Evolutionary conservation across 2,329 filamentous ascomycete genomes (phyloP), one percentile per base, ranked within the genome.

Genomic region (Venturiaceae sp.): DNA sequence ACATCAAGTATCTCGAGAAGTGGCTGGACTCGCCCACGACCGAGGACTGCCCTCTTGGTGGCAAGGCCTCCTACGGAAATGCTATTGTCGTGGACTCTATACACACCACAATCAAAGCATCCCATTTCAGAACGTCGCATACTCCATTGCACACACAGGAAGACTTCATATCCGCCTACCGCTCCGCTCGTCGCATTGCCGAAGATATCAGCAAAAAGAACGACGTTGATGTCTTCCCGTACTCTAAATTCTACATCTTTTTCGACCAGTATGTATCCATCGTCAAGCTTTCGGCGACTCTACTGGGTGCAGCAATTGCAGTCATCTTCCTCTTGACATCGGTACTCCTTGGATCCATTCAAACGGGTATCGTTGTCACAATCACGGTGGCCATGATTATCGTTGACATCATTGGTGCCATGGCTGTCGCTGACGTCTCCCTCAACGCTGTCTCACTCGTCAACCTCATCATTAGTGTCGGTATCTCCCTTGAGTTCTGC

Each of bases 181-280:
- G 87, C 5, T 84, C 92, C 1, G 94, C 94, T 3, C 88, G 92
- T 19, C 88, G 94, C 61, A 96, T 99, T 62, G 85, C 92, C 0
- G 75, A 84, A 13, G 86, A 88, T 30, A 85, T 99, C 55, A 86
- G 81, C 14, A 73, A 81, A 57, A 79, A 81, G 55, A 92, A 91
- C 4, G 82, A 85, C 5, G 83, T 89, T 23, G 85, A 94, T 26
- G 86, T 99, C 3, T 99, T 99, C 79, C 90, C 94, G 0, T 99
- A 99, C 76, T 95, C 90, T 65, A 86, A 96, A 61, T 96, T 96
- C 71, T 99, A 99, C 76, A 92, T 99, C 70, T 99, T 97, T 81
- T 99, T 99, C 70, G 94, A 99, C 69, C 94, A 97, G 70, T 99
- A 99, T 68, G 82, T 90, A 5, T 83, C 83, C 60, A 97, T 99